Evolutionary conservation across 768 basidiomycete species (phyloP).

Genomic region (Lenzites betulinus): DNA sequence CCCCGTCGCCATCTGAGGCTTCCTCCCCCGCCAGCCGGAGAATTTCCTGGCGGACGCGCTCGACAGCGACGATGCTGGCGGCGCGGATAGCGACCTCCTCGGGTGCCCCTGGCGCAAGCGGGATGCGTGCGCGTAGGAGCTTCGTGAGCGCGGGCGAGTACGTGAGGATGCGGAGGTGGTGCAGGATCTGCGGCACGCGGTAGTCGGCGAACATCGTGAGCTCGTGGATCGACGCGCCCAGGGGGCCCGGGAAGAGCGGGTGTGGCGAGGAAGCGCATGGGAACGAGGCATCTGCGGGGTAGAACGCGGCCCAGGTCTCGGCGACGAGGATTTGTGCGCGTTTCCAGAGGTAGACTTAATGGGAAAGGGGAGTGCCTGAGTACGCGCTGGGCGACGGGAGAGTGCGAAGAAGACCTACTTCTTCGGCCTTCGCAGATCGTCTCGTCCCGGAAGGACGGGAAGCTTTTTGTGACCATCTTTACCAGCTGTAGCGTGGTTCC

Average conservation of each 20-base stretch:
- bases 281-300: slow-evolving; percentile 45
- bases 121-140: slow-evolving; percentile 46
- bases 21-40: slow-evolving; percentile 24
- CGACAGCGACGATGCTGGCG: slow-evolving; percentile 79
- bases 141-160: slow-evolving; percentile 67
- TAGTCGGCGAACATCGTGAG: slow-evolving; percentile 97
- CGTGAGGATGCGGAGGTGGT: slow-evolving; percentile 74
- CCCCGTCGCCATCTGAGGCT: not conserved
- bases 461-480: slow-evolving; percentile 64
- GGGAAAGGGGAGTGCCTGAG: not conserved
- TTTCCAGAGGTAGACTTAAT: slow-evolving; percentile 81
- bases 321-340: slow-evolving; percentile 90
- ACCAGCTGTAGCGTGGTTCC: slow-evolving; percentile 77
- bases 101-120: slow-evolving; percentile 54
- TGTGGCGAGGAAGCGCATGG: slow-evolving; percentile 63
- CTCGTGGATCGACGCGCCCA: slow-evolving; percentile 60
- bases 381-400: not conserved
- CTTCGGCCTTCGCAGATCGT: slow-evolving; percentile 53
- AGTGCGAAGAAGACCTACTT: slow-evolving; percentile 43
- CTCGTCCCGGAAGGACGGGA: slow-evolving; percentile 80
- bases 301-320: slow-evolving; percentile 92
- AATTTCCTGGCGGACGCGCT: slow-evolving; percentile 67
- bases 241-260: slow-evolving; percentile 66
- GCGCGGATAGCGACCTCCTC: slow-evolving; percentile 82
- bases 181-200: slow-evolving; percentile 87